Conservation (phyloP, 2,329 filamentous ascomycete species). For the Pseudogymnoascus sp. region DNA sequence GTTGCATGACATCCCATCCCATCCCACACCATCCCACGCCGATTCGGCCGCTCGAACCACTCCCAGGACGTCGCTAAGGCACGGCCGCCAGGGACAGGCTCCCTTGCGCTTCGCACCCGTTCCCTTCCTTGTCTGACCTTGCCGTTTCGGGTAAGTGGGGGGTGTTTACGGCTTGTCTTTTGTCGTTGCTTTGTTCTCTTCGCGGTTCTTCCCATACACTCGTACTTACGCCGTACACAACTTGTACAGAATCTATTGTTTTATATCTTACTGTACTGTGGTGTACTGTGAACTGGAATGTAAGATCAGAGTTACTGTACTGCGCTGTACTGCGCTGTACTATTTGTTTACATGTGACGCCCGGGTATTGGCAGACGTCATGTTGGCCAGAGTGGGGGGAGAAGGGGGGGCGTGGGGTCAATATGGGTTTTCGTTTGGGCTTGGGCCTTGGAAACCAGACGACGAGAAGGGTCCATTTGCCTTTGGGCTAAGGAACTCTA, state of each 20-base stretch:
- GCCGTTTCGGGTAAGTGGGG: not conserved
- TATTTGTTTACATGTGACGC: not conserved
- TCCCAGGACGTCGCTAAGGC: not conserved
- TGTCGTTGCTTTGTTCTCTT: not conserved
- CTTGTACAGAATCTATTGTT: not conserved
- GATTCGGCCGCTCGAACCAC: not conserved
- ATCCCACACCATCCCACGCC: not conserved
- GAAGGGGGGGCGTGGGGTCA: not conserved
- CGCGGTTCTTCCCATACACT: not conserved
- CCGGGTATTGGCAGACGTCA: not conserved
- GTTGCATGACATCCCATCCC: not conserved
- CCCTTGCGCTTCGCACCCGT: not conserved
- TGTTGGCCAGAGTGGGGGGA: not conserved
- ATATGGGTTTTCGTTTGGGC: conserved; percentile 4
- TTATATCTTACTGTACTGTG: not conserved
- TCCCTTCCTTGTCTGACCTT: not conserved
- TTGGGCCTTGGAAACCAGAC: not conserved
- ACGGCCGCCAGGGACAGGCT: conserved; percentile 3
- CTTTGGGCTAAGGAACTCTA: conserved; percentile 6
- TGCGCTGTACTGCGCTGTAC: too few relatives aligned
- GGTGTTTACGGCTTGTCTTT: not conserved
- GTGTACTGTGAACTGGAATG: too few relatives aligned
- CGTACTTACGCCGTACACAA: not conserved
- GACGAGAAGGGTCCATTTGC: not conserved
- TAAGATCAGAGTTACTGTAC: too few relatives aligned